Conservation (phyloP, 805 yeast genomes). For the Candida pseudofarinosa region DNA sequence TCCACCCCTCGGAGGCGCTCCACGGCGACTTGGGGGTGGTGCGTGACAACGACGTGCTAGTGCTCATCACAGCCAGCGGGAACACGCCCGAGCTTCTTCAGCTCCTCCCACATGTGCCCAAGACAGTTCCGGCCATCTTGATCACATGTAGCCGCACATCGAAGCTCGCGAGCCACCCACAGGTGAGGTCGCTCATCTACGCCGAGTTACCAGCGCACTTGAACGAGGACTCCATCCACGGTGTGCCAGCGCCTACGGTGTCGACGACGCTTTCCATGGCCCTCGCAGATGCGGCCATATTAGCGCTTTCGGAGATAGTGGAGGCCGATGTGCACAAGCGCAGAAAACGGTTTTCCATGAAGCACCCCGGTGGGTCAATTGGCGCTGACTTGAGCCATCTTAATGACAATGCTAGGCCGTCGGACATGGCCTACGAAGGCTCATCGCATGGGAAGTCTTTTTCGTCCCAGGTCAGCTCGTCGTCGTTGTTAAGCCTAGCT, state of each 20-base stretch:
- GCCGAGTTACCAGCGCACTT: slow-evolving; percentile 59
- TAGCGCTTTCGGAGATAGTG: slow-evolving; percentile 68
- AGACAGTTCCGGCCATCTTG: slow-evolving; percentile 50
- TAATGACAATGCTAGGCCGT: slow-evolving; percentile 19
- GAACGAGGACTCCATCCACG: slow-evolving; percentile 63
- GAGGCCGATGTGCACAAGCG: slow-evolving; percentile 54
- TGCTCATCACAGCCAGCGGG: slow-evolving; percentile 77
- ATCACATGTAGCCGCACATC: slow-evolving; percentile 63
- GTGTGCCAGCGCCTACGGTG: slow-evolving; percentile 84
- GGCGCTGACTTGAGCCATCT: slow-evolving; percentile 48
- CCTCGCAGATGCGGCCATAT: slow-evolving; percentile 72
- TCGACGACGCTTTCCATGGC: slow-evolving; percentile 75
- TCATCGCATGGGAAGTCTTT: slow-evolving; percentile 6
- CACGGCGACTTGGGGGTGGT: slow-evolving; percentile 87
- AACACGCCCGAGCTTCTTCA: slow-evolving; percentile 70
- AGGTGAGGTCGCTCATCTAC: slow-evolving; percentile 49
- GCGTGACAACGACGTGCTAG: slow-evolving; percentile 48
- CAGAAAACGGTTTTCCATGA: slow-evolving; percentile 54
- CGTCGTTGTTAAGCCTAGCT: slow-evolving; percentile 12
- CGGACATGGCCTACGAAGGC: slow-evolving; percentile 1
- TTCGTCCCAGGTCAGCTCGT: slow-evolving; percentile 11
- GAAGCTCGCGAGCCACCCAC: slow-evolving; percentile 47
- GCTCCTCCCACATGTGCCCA: slow-evolving; percentile 56
- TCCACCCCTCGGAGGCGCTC: slow-evolving; percentile 85
- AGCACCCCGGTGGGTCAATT: slow-evolving; percentile 92